Conservation (phyloP, 495 filamentous ascomycete genomes). For the Hypoxylon lenormandii region DNA sequence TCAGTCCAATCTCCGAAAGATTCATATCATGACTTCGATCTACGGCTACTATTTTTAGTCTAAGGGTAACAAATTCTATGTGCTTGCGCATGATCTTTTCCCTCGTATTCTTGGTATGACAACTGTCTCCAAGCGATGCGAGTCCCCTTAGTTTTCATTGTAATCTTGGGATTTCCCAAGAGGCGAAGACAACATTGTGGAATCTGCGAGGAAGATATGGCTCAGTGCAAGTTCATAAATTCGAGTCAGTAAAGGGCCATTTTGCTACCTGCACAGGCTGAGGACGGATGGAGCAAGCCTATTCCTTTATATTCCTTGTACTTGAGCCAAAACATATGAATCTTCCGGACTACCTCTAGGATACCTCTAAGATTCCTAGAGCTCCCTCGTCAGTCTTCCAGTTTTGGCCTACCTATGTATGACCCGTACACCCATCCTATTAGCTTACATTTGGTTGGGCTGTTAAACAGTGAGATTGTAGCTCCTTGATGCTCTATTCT, state of each 20-base stretch:
- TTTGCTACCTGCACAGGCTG: too few relatives aligned
- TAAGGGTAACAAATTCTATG: constrained; percentile 5
- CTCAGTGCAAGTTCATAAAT: not conserved
- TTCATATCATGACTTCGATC: constrained; percentile 9
- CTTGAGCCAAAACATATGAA: too few relatives aligned
- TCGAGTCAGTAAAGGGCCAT: too few relatives aligned
- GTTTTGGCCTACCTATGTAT: not conserved
- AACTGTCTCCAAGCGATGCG: constrained; percentile 80
- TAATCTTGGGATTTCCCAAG: constrained; percentile 7
- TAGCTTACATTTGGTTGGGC: not conserved
- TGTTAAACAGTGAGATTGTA: not conserved
- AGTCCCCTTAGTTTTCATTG: constrained; percentile 53
- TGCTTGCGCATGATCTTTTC: constrained; percentile 49
- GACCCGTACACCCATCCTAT: too few relatives aligned
- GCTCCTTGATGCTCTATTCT: constrained; percentile 1
- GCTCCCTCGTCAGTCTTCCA: too few relatives aligned
- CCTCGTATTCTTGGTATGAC: constrained; percentile 87
- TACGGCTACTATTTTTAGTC: constrained; percentile 11
- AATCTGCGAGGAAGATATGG: not conserved
- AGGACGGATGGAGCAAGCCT: too few relatives aligned
- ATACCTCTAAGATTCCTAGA: too few relatives aligned
- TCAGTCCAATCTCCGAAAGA: constrained; percentile 29
- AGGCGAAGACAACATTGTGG: constrained; percentile 7
- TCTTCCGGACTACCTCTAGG: too few relatives aligned
- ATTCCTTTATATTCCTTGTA: too few relatives aligned